phyloP scores from a whole-genome alignment of 257 asterid genomes.

The Coffea eugenioides region DNA sequence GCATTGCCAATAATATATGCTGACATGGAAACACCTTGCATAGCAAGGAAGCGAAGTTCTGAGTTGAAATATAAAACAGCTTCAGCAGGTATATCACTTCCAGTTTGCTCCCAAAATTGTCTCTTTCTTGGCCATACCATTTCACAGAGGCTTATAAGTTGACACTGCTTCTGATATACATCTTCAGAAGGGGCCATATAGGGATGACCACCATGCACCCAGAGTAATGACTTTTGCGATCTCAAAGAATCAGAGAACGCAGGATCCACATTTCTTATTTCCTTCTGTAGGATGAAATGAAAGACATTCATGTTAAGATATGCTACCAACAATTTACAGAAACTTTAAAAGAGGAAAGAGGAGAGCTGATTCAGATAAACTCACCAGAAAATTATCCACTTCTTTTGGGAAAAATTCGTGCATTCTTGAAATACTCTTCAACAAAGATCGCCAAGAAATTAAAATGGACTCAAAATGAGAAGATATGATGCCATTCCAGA shows the following conservation, averaged over 20 bases:
- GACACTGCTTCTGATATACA: slow-evolving; percentile 53
- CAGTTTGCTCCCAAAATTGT: slow-evolving; percentile 39
- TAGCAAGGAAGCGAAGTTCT: slow-evolving; percentile 62
- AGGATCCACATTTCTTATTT: slow-evolving; percentile 37
- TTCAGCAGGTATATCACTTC: slow-evolving; percentile 34
- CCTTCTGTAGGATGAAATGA: slow-evolving; percentile 40
- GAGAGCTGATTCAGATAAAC: slow-evolving; percentile 22
- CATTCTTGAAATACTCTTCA: slow-evolving; percentile 52
- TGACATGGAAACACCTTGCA: slow-evolving; percentile 83
- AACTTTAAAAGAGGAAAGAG: not conserved
- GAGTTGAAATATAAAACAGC: slow-evolving; percentile 55
- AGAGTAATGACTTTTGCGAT: slow-evolving; percentile 67
- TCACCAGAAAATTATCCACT: slow-evolving; percentile 57
- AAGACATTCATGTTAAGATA: slow-evolving; percentile 8
- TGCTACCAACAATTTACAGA: not conserved
- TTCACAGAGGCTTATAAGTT: slow-evolving; percentile 53
- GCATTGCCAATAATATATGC: slow-evolving; percentile 50
- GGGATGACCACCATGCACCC: slow-evolving; percentile 95
- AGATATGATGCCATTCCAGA: slow-evolving; percentile 59
- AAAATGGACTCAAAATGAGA: slow-evolving; percentile 34
- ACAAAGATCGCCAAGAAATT: slow-evolving; percentile 58
- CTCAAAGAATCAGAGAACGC: slow-evolving; percentile 36
- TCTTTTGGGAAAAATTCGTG: slow-evolving; percentile 50
- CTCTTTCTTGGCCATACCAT: slow-evolving; percentile 59
- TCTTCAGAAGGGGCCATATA: slow-evolving; percentile 65